Conservation (phyloP, 2,329 filamentous ascomycete species). For the Aspergillus brasiliensis region DNA sequence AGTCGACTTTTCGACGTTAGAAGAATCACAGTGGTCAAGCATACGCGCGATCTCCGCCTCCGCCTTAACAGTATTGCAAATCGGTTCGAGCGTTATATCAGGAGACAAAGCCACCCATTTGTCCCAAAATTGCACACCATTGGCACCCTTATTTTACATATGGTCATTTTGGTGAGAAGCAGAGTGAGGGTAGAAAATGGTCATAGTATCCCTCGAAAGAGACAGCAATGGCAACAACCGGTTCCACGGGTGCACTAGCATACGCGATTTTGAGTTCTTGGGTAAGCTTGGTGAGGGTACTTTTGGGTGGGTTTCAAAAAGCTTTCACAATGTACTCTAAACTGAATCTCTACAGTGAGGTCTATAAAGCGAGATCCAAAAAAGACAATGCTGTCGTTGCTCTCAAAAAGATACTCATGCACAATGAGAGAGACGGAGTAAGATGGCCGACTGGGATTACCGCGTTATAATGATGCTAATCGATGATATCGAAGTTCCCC, state of each 20-base stretch:
- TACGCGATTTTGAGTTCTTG: constrained; percentile 44
- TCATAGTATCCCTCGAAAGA: constrained; percentile 48
- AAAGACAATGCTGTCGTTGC: constrained; percentile 76
- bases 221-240: constrained; percentile 53
- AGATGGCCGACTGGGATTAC: constrained; percentile 27
- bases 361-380: constrained; percentile 82
- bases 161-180: neutral
- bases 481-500: constrained; percentile 65
- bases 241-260: constrained; percentile 77
- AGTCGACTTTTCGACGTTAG: neutral
- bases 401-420: constrained; percentile 98
- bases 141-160: neutral
- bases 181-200: constrained; percentile 30
- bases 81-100: neutral
- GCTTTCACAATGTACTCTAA: neutral
- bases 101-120: neutral
- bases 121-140: neutral
- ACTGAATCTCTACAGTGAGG: constrained; percentile 62
- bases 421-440: constrained; percentile 96
- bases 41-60: neutral
- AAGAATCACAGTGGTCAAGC: neutral
- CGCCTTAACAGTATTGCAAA: neutral
- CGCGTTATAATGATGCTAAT: constrained; percentile 18
- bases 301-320: constrained; percentile 68
- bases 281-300: constrained; percentile 83